Evolutionary conservation across 352 stramenopile species (phyloP), one percentile per base, ranked within the genome.

Genomic region (Globisporangium barbulae): DNA sequence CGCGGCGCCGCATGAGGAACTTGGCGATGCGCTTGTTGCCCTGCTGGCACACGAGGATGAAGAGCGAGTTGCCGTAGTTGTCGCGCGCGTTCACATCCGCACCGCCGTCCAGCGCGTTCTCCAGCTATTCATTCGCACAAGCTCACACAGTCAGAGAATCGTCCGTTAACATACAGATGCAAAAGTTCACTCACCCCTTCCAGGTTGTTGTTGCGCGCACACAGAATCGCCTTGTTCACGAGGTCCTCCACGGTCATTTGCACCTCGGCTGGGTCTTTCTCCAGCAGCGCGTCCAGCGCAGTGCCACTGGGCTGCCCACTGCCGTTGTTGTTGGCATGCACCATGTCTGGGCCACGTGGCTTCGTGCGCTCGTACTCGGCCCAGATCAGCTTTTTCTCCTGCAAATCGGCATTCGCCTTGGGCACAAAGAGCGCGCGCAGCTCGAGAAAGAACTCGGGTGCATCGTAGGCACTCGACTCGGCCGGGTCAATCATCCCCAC

Each of bases 21-120:
- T 99, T 99, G 59, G 79, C 79, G 31, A 98, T 81, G 33, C 93
- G 92, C 74, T 98, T 99, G 78, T 94, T 96, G 49, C 94, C 96
- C 76, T 98, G 85, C 69, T 98, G 96, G 53, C 81, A 97, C 59
- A 94, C 91, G 42, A 98, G 85, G 33, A 98, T 90, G 57, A 98
- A 94, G 3, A 99, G 87, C 50, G 94, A 93, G 71, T 99, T 99
- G 64, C 95, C 96, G 64, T 98, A 86, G 53, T 97, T 87, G 79
- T 99, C 96, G 37, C 83, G 77, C 5, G 81, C 86, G 48, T 98
- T 96, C 25, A 98, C 75, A 47, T 94, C 73, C 21, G 98, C 81
- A 52, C 93, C 89, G 15, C 86, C 73, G 69, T 98, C 93, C 56
- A 99, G 72, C 28, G 86, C 77, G 53, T 87, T 63, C 70, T 98